Base-by-base conservation (phyloP, 2,329 filamentous ascomycete species). In the Stylonectria norvegica region DNA sequence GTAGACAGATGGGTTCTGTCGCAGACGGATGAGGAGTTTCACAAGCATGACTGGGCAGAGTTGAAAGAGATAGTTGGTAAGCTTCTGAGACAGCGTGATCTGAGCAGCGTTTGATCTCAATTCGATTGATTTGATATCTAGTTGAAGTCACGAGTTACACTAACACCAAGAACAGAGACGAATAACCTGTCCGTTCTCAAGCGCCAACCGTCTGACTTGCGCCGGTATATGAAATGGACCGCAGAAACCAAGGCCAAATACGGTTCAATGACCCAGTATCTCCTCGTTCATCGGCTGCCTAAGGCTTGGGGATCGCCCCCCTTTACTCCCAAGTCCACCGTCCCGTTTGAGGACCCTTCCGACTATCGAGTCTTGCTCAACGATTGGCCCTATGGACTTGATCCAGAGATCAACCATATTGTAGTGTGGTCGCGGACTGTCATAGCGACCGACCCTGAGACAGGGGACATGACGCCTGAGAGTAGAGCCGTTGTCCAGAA, bases 371-470 rank as follows among this genome's bases (percentile, higher is more conserved):
- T 95, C 36, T 69, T 95, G 31, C 72, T 81, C 60, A 96, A 97
- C 57, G 90, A 96, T 71, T 97, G 89, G 90, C 91, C 91, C 0
- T 96, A 96, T 56, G 89, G 87, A 4, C 68, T 95, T 34, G 71
- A 70, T 1, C 60, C 71, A 0, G 74, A 73, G 38, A 78, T 84
- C 52, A 72, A 83, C n/a, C 91, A 97, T 61, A 77, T 96, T 15
- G 88, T 96, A 20, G 83, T 95, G 29, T 97, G 91, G 91, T 86
- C 85, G 36, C 91, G 94, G 59, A 93, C 91, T 28, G 69, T 73
- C 11, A 83, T 96, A 45, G 76, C 84, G 17, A 85, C 85, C 3
- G 84, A 94, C 50, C 63, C 78, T 0, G 69, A 67, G 14, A 86
- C 76, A 0, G 89, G 86, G 8, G 83, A 90, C 50, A 70, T 94